These are phyloP conservation scores for Ophiorrhiza pumila DNA, from an alignment of 257 asterid species.

Conservation along the genomic window DNA sequence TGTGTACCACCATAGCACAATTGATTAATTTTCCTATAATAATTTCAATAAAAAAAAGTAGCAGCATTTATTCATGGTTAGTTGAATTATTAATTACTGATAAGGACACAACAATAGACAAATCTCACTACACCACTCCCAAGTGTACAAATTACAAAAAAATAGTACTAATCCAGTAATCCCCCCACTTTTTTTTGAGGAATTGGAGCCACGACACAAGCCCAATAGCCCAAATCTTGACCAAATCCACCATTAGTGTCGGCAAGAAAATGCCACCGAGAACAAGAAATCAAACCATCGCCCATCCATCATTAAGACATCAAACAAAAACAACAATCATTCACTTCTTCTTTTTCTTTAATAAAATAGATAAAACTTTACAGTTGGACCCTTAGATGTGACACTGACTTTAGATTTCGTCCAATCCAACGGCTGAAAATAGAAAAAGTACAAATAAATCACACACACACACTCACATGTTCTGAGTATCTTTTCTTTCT, in stretches of 20 bases:
- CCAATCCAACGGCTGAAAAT: constrained; percentile 34
- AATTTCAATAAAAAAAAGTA: background rate
- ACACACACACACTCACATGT: constrained; percentile 29
- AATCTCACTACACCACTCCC: background rate
- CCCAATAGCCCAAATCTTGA: constrained; percentile 20
- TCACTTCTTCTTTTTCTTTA: background rate
- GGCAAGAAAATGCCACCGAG: constrained; percentile 36
- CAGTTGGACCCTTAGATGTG: constrained; percentile 17
- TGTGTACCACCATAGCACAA: too few relatives aligned
- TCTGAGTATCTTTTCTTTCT: constrained; percentile 17
- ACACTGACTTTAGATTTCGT: constrained; percentile 5
- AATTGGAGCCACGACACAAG: background rate
- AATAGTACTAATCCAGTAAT: background rate
- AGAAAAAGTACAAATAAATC: background rate
- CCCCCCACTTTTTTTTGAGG: background rate
- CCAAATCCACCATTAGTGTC: constrained; percentile 32
- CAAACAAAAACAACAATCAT: background rate
- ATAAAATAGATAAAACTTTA: constrained; percentile 17
- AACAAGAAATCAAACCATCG: background rate
- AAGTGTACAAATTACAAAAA: background rate
- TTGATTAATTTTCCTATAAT: background rate
- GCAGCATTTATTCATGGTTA: constrained; percentile 5
- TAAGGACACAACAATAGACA: constrained; percentile 10
- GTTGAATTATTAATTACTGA: constrained; percentile 19
- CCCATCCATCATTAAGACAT: background rate